phyloP scores from a whole-genome alignment of 2,329 filamentous ascomycete species.

The Alternaria tenuissima region DNA sequence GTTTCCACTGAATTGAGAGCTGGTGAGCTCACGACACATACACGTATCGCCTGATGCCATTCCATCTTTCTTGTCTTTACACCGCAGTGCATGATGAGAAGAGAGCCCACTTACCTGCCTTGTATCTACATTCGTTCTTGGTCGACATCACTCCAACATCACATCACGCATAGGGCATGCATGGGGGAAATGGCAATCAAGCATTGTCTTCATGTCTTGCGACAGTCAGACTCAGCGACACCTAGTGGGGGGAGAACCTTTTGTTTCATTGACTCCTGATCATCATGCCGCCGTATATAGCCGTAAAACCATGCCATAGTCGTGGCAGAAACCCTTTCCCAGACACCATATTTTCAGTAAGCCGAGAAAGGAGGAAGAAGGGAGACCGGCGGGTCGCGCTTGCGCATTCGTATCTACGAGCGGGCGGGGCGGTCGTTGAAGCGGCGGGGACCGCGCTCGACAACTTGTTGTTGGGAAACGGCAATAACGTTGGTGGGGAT shows the following conservation, averaged over 20 bases:
- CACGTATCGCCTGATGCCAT: no score
- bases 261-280: slow-evolving; percentile 67
- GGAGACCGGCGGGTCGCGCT: slow-evolving; percentile 58
- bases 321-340: slow-evolving; percentile 91
- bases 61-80: background rate
- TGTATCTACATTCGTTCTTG: background rate
- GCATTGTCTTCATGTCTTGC: slow-evolving; percentile 70
- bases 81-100: background rate
- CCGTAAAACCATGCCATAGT: slow-evolving; percentile 85
- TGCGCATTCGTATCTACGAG: slow-evolving; percentile 34
- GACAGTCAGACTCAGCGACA: slow-evolving; percentile 79
- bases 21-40: background rate
- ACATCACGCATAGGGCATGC: slow-evolving; percentile 17
- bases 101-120: background rate
- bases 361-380: slow-evolving; percentile 41
- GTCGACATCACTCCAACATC: slow-evolving; percentile 17
- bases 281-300: slow-evolving; percentile 72
- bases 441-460: slow-evolving; percentile 82
- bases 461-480: slow-evolving; percentile 85
- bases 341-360: slow-evolving; percentile 68
- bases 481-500: slow-evolving; percentile 96
- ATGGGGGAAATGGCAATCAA: slow-evolving; percentile 79
- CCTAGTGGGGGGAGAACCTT: slow-evolving; percentile 66
- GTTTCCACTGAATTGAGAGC: background rate
- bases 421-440: slow-evolving; percentile 70